Conservation (phyloP, 108 stramenopile species). For the Discostella stelligeroides region DNA sequence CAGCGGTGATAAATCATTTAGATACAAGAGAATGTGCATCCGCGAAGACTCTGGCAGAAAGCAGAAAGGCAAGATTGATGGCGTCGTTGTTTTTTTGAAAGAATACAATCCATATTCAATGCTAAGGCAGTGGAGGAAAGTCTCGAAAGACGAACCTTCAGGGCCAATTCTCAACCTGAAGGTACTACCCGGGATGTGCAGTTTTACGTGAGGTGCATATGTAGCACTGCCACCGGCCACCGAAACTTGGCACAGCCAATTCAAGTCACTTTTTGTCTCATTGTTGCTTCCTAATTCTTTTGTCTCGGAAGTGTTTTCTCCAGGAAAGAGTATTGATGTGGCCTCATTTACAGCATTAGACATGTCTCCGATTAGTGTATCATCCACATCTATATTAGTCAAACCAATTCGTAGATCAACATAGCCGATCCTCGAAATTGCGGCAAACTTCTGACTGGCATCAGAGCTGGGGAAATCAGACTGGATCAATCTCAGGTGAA, state of each 20-base stretch:
- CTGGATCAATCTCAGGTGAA: constrained; percentile 33
- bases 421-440: constrained; percentile 47
- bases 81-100: constrained; percentile 12
- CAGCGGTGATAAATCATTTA: constrained; percentile 63
- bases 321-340: constrained; percentile 14
- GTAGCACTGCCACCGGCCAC: constrained; percentile 45
- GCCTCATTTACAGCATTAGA: constrained; percentile 21
- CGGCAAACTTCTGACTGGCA: constrained; percentile 38
- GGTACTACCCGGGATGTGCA: constrained; percentile 57
- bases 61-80: constrained; percentile 55
- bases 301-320: constrained; percentile 2
- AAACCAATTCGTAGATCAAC: constrained; percentile 21
- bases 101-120: constrained; percentile 53
- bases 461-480: constrained; percentile 40
- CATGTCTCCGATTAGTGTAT: constrained; percentile 24
- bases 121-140: constrained; percentile 54
- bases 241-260: constrained; percentile 40
- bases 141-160: constrained; percentile 65
- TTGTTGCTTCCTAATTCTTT: constrained; percentile 4
- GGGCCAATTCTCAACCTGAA: constrained; percentile 55
- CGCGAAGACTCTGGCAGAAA: constrained; percentile 66
- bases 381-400: constrained; percentile 17
- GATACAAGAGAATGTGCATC: constrained; percentile 70
- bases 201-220: constrained; percentile 48
- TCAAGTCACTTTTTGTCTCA: constrained; percentile 38